These are phyloP conservation scores for Pyrenochaeta sp. DNA, from an alignment of 2,329 filamentous ascomycete species.

Conservation along the genomic window DNA sequence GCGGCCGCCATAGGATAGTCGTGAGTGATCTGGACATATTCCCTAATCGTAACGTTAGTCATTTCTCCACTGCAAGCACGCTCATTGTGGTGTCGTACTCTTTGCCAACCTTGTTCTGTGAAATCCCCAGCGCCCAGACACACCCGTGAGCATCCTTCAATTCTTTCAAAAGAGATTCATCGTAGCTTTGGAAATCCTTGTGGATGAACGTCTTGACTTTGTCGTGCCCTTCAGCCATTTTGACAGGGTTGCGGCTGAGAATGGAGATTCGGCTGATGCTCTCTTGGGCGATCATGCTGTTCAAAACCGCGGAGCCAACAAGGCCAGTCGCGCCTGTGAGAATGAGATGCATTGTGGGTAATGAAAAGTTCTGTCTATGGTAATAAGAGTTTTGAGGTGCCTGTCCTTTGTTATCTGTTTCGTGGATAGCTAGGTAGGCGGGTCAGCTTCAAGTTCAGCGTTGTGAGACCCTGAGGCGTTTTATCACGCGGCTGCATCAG, in stretches of 20 bases:
- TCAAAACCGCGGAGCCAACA: constrained; percentile 50
- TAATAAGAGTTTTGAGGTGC: background rate
- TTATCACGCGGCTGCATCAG: background rate
- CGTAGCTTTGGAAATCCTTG: constrained; percentile 70
- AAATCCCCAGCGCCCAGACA: constrained; percentile 77
- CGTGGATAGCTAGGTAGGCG: too few relatives aligned
- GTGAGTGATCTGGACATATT: constrained; percentile 73
- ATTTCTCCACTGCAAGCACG: background rate
- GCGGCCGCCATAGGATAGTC: constrained; percentile 71
- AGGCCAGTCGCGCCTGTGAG: constrained; percentile 55
- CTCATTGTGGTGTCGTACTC: constrained; percentile 55
- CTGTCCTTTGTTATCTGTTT: too few relatives aligned
- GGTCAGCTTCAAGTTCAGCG: too few relatives aligned
- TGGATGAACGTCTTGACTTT: constrained; percentile 73
- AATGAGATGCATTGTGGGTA: constrained; percentile 50
- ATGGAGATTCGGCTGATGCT: constrained; percentile 72
- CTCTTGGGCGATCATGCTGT: constrained; percentile 46
- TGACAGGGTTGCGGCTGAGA: constrained; percentile 69
- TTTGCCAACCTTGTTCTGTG: constrained; percentile 64
- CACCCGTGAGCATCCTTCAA: constrained; percentile 71
- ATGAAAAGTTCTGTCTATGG: too few relatives aligned
- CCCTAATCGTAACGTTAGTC: constrained; percentile 40
- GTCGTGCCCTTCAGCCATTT: constrained; percentile 66
- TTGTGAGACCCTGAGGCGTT: background rate
- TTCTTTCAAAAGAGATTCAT: constrained; percentile 63